A percentile compares a stretch with the other conserved stretches of the same genome.
phyloP scores from a whole-genome alignment of 805 yeast species.

The Myxozyma neotropica region DNA sequence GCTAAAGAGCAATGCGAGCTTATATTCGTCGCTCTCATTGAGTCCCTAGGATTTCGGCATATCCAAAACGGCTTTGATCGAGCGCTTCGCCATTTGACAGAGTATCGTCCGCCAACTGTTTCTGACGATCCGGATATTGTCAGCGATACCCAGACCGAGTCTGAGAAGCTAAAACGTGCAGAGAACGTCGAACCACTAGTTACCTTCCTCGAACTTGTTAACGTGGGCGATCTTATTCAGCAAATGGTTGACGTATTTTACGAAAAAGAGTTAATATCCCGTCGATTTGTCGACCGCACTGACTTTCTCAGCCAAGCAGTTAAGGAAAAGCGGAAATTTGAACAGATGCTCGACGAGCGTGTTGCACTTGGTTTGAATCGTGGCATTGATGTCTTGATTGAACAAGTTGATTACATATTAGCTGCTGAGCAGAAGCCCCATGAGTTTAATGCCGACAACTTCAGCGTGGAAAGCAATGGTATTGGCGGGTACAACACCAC shows the following conservation, averaged over 20 bases:
- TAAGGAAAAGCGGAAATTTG: slow-evolving; percentile 78
- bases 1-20: slow-evolving; percentile 55
- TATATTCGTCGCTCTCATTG: slow-evolving; percentile 69
- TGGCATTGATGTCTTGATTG: slow-evolving; percentile 87
- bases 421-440: slow-evolving; percentile 50
- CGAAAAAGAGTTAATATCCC: slow-evolving; percentile 69
- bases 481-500: not conserved
- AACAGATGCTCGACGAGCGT: slow-evolving; percentile 75
- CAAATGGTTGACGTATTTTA: slow-evolving; percentile 92
- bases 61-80: slow-evolving; percentile 81
- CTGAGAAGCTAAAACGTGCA: slow-evolving; percentile 4
- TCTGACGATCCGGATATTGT: slow-evolving; percentile 13
- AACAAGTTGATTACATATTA: slow-evolving; percentile 69
- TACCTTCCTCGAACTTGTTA: slow-evolving; percentile 85
- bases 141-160: not conserved
- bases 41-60: slow-evolving; percentile 68
- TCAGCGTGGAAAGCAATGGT: too few species aligned
- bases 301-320: slow-evolving; percentile 79
- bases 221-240: slow-evolving; percentile 86
- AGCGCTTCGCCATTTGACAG: slow-evolving; percentile 69
- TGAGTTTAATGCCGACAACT: slow-evolving; percentile 28
- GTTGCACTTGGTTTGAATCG: slow-evolving; percentile 92
- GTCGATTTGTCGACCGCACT: slow-evolving; percentile 64
- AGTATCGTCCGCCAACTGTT: slow-evolving; percentile 61
- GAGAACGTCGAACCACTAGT: slow-evolving; percentile 66